A percentile compares a stretch with the other conserved stretches of the same genome.
phyloP scores from a whole-genome alignment of 345 rosid genomes.

The Raphanus sativus region DNA sequence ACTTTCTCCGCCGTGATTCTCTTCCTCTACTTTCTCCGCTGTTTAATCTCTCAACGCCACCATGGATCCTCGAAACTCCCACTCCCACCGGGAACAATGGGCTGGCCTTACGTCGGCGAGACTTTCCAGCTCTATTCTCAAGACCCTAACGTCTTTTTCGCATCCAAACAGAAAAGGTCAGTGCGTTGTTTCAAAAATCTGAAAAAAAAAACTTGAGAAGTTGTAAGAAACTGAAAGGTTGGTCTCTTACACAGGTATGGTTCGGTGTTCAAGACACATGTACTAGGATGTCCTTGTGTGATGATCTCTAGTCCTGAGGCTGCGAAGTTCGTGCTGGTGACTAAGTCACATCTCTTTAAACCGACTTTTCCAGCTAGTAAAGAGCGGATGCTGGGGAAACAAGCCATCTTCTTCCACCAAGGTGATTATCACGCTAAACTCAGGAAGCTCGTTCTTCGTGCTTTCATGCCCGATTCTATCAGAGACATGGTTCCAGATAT shows the following conservation, averaged over 20 bases:
- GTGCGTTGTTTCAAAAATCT: background rate
- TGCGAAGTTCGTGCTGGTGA: slow-evolving; percentile 68
- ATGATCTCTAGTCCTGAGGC: slow-evolving; percentile 90
- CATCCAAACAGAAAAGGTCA: slow-evolving; percentile 61
- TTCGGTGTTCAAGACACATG: slow-evolving; percentile 74
- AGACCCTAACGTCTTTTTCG: slow-evolving; percentile 81
- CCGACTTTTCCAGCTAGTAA: slow-evolving; percentile 89
- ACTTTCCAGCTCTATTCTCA: slow-evolving; percentile 89
- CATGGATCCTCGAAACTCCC: slow-evolving; percentile 43
- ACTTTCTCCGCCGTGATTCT: slow-evolving; percentile 32
- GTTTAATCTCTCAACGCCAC: slow-evolving; percentile 32
- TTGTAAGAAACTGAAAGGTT: background rate
- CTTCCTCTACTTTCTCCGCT: slow-evolving; percentile 38
- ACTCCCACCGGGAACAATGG: slow-evolving; percentile 85
- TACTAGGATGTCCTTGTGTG: slow-evolving; percentile 83
- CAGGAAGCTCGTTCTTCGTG: slow-evolving; percentile 79
- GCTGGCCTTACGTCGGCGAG: slow-evolving; percentile 86
- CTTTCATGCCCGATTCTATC: slow-evolving; percentile 69
- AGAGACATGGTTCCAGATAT: slow-evolving; percentile 49
- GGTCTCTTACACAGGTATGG: slow-evolving; percentile 53
- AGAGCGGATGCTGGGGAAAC: slow-evolving; percentile 82
- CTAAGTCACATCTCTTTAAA: slow-evolving; percentile 70
- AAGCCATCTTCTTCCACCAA: slow-evolving; percentile 84
- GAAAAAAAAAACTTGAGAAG: background rate
- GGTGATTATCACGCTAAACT: slow-evolving; percentile 75